Base-by-base conservation (phyloP, 2,329 filamentous ascomycete species). In the Pseudopyrenochaeta lycopersici region DNA sequence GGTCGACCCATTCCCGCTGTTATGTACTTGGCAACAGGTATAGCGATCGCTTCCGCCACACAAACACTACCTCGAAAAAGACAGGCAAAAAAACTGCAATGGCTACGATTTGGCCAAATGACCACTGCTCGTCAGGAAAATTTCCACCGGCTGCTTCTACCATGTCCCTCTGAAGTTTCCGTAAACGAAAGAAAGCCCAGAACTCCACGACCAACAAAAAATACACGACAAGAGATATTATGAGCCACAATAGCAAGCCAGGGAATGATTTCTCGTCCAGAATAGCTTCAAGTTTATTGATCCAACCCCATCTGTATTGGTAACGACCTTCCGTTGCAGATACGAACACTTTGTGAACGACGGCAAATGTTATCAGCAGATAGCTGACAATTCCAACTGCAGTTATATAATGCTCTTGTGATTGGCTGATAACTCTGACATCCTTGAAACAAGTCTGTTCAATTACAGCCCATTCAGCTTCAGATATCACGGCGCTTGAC, bases 41-140 rank as follows among this genome's bases (percentile, higher is more conserved):
- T n/a, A n/a, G n/a, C n/a, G n/a, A n/a, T n/a, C n/a, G n/a, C n/a
- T n/a, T n/a, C n/a, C n/a, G n/a, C 31, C 31, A 33, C 4, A 33
- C 15, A 10, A n/a, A 10, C 15, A 33, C 31, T 4, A 14, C 31
- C 31, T 65, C 64, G 10, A 62, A 46, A 18, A 54, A 18, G 3
- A 66, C 61, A 4, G 66, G 62, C 14, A 60, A 35, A 44, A 67
- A 66, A 10, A 66, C 41, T n/a, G 60, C 52, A 7, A 59, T 49
- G 1, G 57, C 53, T 2, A 62, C 58, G 15, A 67, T 64, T 31
- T 67, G 64, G 10, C 63, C 66, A 56, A 67, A n/a, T n/a, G n/a
- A n/a, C n/a, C n/a, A n/a, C n/a, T n/a, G n/a, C n/a, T n/a, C n/a
- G n/a, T n/a, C n/a, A 1, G 40, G 3, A 33, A 56, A 60, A 6